These are phyloP conservation scores for Kodamaea sp. DNA, from an alignment of 1,139 yeast genomes.

Conservation along the genomic window DNA sequence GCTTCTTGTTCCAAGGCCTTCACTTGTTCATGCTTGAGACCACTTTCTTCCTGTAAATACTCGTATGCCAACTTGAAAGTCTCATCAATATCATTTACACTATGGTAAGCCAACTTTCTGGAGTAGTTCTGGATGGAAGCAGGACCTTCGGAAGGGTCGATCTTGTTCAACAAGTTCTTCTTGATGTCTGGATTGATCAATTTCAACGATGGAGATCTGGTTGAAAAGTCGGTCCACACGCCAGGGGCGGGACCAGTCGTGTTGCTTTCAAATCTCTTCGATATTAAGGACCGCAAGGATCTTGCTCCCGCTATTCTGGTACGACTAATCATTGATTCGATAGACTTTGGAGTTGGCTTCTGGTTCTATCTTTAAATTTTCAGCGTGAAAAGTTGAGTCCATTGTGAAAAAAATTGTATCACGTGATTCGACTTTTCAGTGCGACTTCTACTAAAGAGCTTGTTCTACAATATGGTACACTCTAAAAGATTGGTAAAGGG, in stretches of 20 bases:
- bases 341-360: background rate
- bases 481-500: too few relatives aligned
- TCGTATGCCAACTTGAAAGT: conserved; percentile 72
- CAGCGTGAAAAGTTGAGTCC: too few relatives aligned
- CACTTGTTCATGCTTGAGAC: conserved; percentile 19
- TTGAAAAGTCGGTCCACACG: conserved; percentile 50
- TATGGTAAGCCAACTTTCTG: conserved; percentile 45
- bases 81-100: conserved; percentile 71
- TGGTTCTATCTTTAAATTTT: too few relatives aligned
- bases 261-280: conserved; percentile 12
- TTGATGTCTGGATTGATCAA: conserved; percentile 31
- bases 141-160: conserved; percentile 35
- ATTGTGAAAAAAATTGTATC: too few relatives aligned
- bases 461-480: too few relatives aligned
- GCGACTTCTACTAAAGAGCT: too few relatives aligned
- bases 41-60: conserved; percentile 52
- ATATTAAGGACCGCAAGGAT: conserved; percentile 4
- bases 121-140: conserved; percentile 22
- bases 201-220: conserved; percentile 42
- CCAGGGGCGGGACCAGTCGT: conserved; percentile 21
- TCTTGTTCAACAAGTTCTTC: conserved; percentile 36
- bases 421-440: too few relatives aligned
- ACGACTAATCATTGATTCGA: conserved; percentile 8
- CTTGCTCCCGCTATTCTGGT: conserved; percentile 9
- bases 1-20: conserved; percentile 14